Evolutionary conservation across 768 basidiomycete genomes (phyloP).

Genomic region (Pisolithus albus): DNA sequence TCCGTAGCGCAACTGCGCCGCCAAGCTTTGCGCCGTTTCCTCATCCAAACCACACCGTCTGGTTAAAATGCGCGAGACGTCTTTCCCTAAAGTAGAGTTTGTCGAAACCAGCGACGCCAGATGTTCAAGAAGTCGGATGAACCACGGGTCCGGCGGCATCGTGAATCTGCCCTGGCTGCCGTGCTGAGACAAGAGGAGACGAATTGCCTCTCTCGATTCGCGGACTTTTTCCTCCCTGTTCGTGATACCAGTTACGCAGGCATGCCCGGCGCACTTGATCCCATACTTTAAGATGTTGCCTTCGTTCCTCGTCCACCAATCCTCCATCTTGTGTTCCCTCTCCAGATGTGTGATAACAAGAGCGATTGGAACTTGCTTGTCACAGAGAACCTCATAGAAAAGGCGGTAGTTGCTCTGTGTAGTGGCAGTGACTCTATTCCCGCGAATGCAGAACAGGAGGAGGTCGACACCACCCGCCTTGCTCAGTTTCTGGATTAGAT

Average conservation of each 20-base stretch:
- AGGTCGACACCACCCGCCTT: conserved; percentile 25
- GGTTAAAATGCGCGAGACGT: conserved; percentile 15
- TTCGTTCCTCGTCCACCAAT: conserved; percentile 29
- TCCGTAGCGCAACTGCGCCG: conserved; percentile 6
- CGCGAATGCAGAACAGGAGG: conserved; percentile 34
- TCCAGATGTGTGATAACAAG: conserved; percentile 37
- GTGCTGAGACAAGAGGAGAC: conserved; percentile 11
- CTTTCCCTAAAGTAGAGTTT: conserved; percentile 17
- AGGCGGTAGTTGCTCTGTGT: conserved; percentile 33
- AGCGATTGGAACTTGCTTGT: conserved; percentile 33
- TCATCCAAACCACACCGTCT: conserved; percentile 24
- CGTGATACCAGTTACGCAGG: conserved; percentile 35
- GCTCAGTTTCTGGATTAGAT: conserved; percentile 19
- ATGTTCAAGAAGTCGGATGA: conserved; percentile 16
- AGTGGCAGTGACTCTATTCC: conserved; percentile 23
- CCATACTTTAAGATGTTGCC: conserved; percentile 18
- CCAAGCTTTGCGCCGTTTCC: conserved; percentile 19
- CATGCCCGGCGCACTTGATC: conserved; percentile 28
- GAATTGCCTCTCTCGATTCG: conserved; percentile 25
- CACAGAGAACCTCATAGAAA: conserved; percentile 35
- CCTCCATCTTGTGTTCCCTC: conserved; percentile 27
- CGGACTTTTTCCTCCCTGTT: conserved; percentile 29
- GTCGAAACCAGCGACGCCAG: conserved; percentile 13
- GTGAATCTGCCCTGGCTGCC: conserved; percentile 11
- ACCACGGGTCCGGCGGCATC: conserved; percentile 22